Conservation (phyloP, 257 asterid genomes). For the Forsythia viridissima region DNA sequence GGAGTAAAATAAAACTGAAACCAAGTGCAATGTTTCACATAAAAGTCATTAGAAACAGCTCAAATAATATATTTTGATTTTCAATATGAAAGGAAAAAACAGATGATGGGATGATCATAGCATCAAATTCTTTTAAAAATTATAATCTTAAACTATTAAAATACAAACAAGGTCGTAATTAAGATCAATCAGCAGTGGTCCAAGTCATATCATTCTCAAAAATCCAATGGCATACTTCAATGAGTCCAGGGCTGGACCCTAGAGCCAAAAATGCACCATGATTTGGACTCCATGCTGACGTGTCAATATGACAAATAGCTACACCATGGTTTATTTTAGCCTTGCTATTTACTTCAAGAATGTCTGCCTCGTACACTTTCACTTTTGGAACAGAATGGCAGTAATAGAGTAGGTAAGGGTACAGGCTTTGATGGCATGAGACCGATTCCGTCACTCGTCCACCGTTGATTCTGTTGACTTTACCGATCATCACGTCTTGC, state of each 20-base stretch:
- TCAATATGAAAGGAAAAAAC: slow-evolving; percentile 16
- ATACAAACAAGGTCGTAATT: background rate
- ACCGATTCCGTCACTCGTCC: slow-evolving; percentile 70
- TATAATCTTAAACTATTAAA: background rate
- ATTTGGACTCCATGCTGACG: slow-evolving; percentile 74
- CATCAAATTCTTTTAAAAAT: slow-evolving; percentile 5
- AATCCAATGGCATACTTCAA: slow-evolving; percentile 96
- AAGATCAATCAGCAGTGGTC: slow-evolving; percentile 47
- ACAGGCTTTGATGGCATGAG: slow-evolving; percentile 90
- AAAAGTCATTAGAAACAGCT: background rate
- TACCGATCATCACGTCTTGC: slow-evolving; percentile 51
- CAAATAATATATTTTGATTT: background rate
- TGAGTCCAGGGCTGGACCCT: slow-evolving; percentile 71
- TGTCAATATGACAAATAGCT: slow-evolving; percentile 84
- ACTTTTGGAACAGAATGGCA: slow-evolving; percentile 90
- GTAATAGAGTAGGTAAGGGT: slow-evolving; percentile 75
- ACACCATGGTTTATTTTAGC: slow-evolving; percentile 66
- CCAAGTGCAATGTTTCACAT: background rate
- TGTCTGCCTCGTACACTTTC: slow-evolving; percentile 70
- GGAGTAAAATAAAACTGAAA: background rate
- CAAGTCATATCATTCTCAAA: slow-evolving; percentile 94
- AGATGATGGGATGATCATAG: background rate
- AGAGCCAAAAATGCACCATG: slow-evolving; percentile 81
- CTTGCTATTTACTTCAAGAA: slow-evolving; percentile 56
- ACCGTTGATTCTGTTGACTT: slow-evolving; percentile 55